These are phyloP conservation scores for Priceomyces haplophilus DNA, from an alignment of 805 yeast genomes.

Conservation along the genomic window DNA sequence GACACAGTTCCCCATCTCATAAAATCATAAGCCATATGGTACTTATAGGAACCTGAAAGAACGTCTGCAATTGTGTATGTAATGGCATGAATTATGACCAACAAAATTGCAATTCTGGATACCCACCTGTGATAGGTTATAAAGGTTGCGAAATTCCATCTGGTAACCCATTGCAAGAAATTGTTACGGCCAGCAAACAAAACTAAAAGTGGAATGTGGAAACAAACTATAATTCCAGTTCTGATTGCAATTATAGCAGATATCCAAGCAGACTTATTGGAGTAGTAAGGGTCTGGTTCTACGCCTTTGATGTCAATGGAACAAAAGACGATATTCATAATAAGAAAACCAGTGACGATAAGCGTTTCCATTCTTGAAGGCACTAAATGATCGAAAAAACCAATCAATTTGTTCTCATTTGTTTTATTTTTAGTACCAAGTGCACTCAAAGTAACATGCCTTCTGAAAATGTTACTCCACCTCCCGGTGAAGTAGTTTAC, in stretches of 20 bases:
- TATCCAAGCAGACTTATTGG: slow-evolving; percentile 16
- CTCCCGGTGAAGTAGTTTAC: slow-evolving; percentile 28
- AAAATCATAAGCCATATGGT: slow-evolving; percentile 18
- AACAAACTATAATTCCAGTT: slow-evolving; percentile 46
- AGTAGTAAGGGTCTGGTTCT: slow-evolving; percentile 25
- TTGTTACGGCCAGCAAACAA: slow-evolving; percentile 65
- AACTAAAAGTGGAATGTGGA: slow-evolving; percentile 50
- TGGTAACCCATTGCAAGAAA: slow-evolving; percentile 55
- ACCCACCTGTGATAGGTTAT: slow-evolving; percentile 46
- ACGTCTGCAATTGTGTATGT: slow-evolving; percentile 21
- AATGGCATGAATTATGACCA: slow-evolving; percentile 30
- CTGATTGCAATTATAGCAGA: slow-evolving; percentile 46
- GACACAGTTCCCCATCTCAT: slow-evolving; percentile 36
- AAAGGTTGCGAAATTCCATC: slow-evolving; percentile 49
- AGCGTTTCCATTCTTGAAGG: slow-evolving; percentile 38
- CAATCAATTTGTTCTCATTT: slow-evolving; percentile 16
- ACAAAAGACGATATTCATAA: slow-evolving; percentile 15
- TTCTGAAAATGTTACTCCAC: slow-evolving; percentile 20
- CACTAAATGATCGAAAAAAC: slow-evolving; percentile 22
- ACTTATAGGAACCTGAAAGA: slow-evolving; percentile 9
- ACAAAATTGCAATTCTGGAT: slow-evolving; percentile 30
- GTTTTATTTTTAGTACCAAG: slow-evolving; percentile 18
- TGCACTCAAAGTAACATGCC: slow-evolving; percentile 20
- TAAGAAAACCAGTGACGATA: slow-evolving; percentile 21
- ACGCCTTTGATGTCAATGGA: slow-evolving; percentile 17